Conservation (phyloP, 1,284 basidiomycete species). For the Cryptococcus sp. region DNA sequence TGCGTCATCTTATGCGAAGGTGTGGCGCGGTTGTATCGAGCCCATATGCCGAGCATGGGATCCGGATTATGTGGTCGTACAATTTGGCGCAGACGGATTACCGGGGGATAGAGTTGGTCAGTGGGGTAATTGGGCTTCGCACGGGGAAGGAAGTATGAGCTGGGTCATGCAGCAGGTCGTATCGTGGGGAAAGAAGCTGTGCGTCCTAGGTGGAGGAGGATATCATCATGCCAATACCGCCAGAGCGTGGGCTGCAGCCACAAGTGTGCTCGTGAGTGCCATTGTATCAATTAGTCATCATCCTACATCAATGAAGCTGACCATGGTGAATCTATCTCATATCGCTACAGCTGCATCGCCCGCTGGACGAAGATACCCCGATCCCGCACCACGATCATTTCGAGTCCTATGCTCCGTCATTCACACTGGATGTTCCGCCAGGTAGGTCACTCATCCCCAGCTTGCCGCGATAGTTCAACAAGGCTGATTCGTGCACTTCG, state of each 20-base stretch:
- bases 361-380: slow-evolving; percentile 61
- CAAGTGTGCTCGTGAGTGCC: slow-evolving; percentile 65
- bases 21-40: slow-evolving; percentile 66
- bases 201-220: slow-evolving; percentile 62
- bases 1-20: slow-evolving; percentile 60
- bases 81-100: slow-evolving; percentile 83
- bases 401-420: slow-evolving; percentile 71
- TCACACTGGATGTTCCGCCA: slow-evolving; percentile 69
- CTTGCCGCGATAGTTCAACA: neutral
- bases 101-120: slow-evolving; percentile 72
- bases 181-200: slow-evolving; percentile 63
- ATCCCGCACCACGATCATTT: slow-evolving; percentile 73
- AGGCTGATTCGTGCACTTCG: neutral
- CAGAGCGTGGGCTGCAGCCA: slow-evolving; percentile 79
- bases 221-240: slow-evolving; percentile 80
- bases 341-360: slow-evolving; percentile 57
- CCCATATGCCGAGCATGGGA: slow-evolving; percentile 63
- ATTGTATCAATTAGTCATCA: too few relatives aligned
- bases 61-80: slow-evolving; percentile 78
- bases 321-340: neutral
- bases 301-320: too few relatives aligned
- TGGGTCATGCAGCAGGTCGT: slow-evolving; percentile 67
- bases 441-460: slow-evolving; percentile 29
- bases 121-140: slow-evolving; percentile 72
- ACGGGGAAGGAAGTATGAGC: slow-evolving; percentile 65